A percentile compares a stretch with the other conserved stretches of the same genome.
Conservation (phyloP, 352 stramenopile genomes). For the Pythium dissotocum region DNA sequence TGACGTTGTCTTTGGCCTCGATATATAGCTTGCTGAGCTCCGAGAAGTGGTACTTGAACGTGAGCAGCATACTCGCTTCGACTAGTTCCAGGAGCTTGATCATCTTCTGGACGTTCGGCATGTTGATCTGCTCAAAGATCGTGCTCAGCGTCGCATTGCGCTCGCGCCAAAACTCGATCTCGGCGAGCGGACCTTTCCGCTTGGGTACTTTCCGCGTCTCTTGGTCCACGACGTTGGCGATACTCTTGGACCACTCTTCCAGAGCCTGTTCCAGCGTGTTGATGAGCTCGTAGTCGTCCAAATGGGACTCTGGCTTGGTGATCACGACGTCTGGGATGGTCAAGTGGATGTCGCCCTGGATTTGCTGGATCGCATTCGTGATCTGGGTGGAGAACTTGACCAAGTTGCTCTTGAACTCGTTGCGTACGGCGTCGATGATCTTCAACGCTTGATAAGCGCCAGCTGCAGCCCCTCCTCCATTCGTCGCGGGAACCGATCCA, state of each 20-base stretch:
- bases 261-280: constrained; percentile 90
- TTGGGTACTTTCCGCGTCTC: constrained; percentile 88
- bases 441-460: constrained; percentile 63
- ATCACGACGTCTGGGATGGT: constrained; percentile 92
- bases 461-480: constrained; percentile 3
- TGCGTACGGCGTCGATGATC: constrained; percentile 80
- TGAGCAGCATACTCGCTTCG: constrained; percentile 89
- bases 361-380: constrained; percentile 91
- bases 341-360: constrained; percentile 93
- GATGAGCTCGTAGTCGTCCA: constrained; percentile 87
- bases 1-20: constrained; percentile 96
- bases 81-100: constrained; percentile 92
- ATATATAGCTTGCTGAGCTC: constrained; percentile 95
- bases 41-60: constrained; percentile 94
- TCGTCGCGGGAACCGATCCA: background rate
- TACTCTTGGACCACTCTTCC: constrained; percentile 92
- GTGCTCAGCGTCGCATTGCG: constrained; percentile 93
- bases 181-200: constrained; percentile 88
- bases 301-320: constrained; percentile 81
- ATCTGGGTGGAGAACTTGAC: constrained; percentile 94
- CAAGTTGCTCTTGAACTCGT: constrained; percentile 90
- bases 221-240: constrained; percentile 89
- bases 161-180: constrained; percentile 97
- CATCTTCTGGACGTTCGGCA: constrained; percentile 95
- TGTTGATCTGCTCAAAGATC: constrained; percentile 96